Base-by-base conservation (phyloP, 164 flowering plant species). In the Chloranthus sessilifolius region DNA sequence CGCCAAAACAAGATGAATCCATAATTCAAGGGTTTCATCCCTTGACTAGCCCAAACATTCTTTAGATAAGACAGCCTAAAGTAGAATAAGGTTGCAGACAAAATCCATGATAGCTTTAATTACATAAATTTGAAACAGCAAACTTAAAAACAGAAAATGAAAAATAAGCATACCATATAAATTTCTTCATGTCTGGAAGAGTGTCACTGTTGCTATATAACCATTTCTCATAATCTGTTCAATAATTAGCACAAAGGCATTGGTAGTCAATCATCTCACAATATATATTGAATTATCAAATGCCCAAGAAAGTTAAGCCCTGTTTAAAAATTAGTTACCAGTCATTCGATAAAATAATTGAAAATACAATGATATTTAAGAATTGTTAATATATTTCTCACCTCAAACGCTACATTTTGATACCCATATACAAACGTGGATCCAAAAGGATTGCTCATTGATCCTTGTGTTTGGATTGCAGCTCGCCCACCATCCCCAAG, bases 401-500 rank as follows among this genome's bases (percentile, higher is more conserved):
- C 98, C 95, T 92, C 98, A 54, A 92, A 83, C 25, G 98, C 96
- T 64, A 79, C 63, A 74, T 88, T 88, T 43, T 76, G 98, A 66
- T 85, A 92, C 5, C 96, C 98, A 71, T 92, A 88, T 15, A 92
- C 98, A 62, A 83, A 78, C 31, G 98, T 88, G 21, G 95, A 82
- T 55, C 98, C 98, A 71, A 92, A 91, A 45, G 94, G 98, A 66
- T 92, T 92, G 74, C 81, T 80, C 1, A 81, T 61, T 44, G 96
- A 92, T 27, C 96, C 98, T 65, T 88, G 95, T 31, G 98, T 85
- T 66, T 88, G 95, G 21, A 92, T 88, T 30, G 94, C 96, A 47
- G 95, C 96, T 45, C 82, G 83, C 29, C 96, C 98, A 69, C 90
- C 75, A 59, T 92, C 95, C 50, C 98, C 98, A 27, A 92, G 94